Conservation (phyloP, 345 rosid species). For the Dovyalis caffra region DNA sequence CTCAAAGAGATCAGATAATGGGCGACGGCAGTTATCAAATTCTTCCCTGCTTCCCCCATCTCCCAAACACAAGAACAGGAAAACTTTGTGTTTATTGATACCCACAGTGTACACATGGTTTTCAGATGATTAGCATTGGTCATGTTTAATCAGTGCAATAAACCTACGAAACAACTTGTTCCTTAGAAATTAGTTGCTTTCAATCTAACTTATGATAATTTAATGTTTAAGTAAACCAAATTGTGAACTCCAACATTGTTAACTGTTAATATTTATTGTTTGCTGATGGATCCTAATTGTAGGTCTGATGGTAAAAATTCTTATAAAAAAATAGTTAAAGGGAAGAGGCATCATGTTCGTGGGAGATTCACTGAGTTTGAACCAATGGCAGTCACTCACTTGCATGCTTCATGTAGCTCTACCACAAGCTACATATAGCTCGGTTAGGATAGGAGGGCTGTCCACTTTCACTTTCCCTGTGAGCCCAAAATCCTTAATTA, state of each 20-base stretch:
- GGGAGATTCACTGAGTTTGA: slow-evolving; percentile 76
- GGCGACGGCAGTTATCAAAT: not conserved
- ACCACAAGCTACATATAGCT: slow-evolving; percentile 33
- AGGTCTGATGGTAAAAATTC: slow-evolving; percentile 63
- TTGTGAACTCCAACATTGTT: too few species aligned
- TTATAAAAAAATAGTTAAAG: slow-evolving; percentile 34
- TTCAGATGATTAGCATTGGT: not conserved
- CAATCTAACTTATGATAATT: too few species aligned
- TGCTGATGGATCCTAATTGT: not conserved
- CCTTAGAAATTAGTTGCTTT: too few species aligned
- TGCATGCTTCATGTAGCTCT: slow-evolving; percentile 70
- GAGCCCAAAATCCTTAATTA: not conserved
- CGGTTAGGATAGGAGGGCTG: slow-evolving; percentile 41
- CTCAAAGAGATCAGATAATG: not conserved
- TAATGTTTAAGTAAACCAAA: too few species aligned
- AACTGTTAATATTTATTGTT: too few species aligned
- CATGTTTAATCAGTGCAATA: slow-evolving; percentile 27
- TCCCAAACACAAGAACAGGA: slow-evolving; percentile 1
- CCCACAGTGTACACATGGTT: not conserved
- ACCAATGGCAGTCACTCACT: slow-evolving; percentile 89
- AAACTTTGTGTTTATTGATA: not conserved
- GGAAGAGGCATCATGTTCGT: slow-evolving; percentile 75
- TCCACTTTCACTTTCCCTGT: slow-evolving; percentile 62
- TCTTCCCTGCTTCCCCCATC: not conserved
- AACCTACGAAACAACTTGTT: too few species aligned